phyloP scores from a whole-genome alignment of 805 yeast genomes.

The Priceomyces medius region DNA sequence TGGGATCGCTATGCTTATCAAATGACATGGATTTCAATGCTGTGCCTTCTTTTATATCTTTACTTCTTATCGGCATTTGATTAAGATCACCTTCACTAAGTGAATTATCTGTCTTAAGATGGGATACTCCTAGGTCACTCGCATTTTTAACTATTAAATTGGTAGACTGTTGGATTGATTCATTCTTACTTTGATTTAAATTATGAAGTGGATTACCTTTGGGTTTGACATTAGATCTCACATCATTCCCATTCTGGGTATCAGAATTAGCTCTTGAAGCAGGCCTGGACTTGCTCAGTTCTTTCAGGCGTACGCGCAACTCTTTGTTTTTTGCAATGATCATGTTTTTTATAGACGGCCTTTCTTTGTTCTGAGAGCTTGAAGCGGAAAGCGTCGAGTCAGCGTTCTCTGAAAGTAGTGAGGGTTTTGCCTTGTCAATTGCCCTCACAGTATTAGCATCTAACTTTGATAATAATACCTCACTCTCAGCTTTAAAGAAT shows the following conservation, averaged over 20 bases:
- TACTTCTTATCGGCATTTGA: neutral
- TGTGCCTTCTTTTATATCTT: neutral
- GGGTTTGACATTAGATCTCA: neutral
- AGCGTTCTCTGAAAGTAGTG: conserved; percentile 16
- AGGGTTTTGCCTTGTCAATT: conserved; percentile 58
- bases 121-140: neutral
- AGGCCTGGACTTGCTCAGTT: conserved; percentile 19
- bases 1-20: conserved; percentile 32
- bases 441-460: conserved; percentile 55
- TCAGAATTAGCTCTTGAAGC: conserved; percentile 16
- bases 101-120: neutral
- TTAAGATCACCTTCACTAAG: neutral
- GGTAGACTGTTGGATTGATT: neutral
- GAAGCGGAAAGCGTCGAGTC: neutral
- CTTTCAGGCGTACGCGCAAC: conserved; percentile 25
- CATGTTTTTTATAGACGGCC: conserved; percentile 50
- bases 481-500: conserved; percentile 54
- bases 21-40: conserved; percentile 8
- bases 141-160: too few species aligned
- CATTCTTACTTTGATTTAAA: neutral
- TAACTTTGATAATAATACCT: conserved; percentile 33
- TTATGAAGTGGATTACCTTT: neutral
- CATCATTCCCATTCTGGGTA: neutral
- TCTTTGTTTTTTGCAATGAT: conserved; percentile 45
- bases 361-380: conserved; percentile 17